Conservation (phyloP, 1,284 basidiomycete species). For the Austropuccinia psidii region DNA sequence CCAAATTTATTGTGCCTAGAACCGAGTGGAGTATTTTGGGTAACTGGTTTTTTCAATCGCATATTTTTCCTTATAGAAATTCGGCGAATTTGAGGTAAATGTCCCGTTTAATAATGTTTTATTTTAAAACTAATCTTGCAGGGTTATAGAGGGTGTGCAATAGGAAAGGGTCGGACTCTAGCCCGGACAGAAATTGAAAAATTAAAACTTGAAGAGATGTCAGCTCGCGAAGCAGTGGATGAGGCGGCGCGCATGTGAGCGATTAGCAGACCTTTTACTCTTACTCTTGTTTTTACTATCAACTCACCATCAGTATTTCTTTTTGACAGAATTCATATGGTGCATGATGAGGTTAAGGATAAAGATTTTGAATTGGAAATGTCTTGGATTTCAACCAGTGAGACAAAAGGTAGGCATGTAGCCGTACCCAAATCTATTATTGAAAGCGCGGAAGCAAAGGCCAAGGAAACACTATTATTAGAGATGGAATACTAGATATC, state of each 20-base stretch:
- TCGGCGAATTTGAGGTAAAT: not conserved
- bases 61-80: not conserved
- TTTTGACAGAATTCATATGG: slow-evolving; percentile 74
- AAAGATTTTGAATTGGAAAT: slow-evolving; percentile 97
- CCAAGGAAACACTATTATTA: slow-evolving; percentile 76
- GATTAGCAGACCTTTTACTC: not conserved
- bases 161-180: slow-evolving; percentile 91
- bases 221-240: slow-evolving; percentile 72
- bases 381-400: slow-evolving; percentile 79
- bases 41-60: slow-evolving; percentile 48
- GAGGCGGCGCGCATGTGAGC: slow-evolving; percentile 92
- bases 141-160: slow-evolving; percentile 88
- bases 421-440: slow-evolving; percentile 76
- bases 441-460: slow-evolving; percentile 77
- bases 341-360: slow-evolving; percentile 95
- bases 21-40: slow-evolving; percentile 87
- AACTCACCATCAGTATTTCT: not conserved
- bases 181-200: slow-evolving; percentile 99
- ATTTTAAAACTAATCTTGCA: slow-evolving; percentile 43
- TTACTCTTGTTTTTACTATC: not conserved
- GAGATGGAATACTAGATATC: slow-evolving; percentile 69
- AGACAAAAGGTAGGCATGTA: slow-evolving; percentile 70
- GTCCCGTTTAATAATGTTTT: not conserved
- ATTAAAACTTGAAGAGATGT: slow-evolving; percentile 69
- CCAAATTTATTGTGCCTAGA: slow-evolving; percentile 86